Percentiles rank a stretch among this genome's conserved stretches.
phyloP scores from a whole-genome alignment of 2,329 filamentous ascomycete species.

The Coniella lustricola region DNA sequence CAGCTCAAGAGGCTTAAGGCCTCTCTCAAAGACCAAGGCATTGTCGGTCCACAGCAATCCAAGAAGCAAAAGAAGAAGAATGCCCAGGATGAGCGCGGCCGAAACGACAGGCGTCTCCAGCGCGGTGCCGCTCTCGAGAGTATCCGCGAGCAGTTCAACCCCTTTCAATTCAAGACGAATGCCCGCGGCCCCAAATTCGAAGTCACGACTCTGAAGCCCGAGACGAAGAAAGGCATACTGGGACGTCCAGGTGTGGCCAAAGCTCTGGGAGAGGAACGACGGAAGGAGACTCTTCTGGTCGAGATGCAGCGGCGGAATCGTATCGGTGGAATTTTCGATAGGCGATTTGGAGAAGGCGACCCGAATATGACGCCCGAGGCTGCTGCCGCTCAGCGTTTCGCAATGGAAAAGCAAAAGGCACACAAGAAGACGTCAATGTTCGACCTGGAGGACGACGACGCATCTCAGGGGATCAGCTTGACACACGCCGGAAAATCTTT shows the following conservation, averaged over 20 bases:
- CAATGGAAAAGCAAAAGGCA: slow-evolving; percentile 73
- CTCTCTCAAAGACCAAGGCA: slow-evolving; percentile 80
- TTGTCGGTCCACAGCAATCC: slow-evolving; percentile 85
- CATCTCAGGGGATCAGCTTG: slow-evolving; percentile 51
- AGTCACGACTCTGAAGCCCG: slow-evolving; percentile 61
- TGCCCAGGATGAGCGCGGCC: slow-evolving; percentile 57
- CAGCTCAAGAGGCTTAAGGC: slow-evolving; percentile 94
- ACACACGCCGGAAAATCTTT: slow-evolving; percentile 80
- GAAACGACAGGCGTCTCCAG: slow-evolving; percentile 66
- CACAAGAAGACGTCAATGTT: slow-evolving; percentile 77
- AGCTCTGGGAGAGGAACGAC: slow-evolving; percentile 76
- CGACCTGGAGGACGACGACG: slow-evolving; percentile 73
- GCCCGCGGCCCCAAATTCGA: slow-evolving; percentile 77
- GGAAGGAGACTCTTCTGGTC: slow-evolving; percentile 74
- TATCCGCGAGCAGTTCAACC: slow-evolving; percentile 95
- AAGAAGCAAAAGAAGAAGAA: slow-evolving; percentile 86
- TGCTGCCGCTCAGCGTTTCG: slow-evolving; percentile 84
- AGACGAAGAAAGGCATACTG: slow-evolving; percentile 52
- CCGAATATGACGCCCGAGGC: slow-evolving; percentile 90
- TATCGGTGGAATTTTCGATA: slow-evolving; percentile 84
- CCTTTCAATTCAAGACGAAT: slow-evolving; percentile 86
- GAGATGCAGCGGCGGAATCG: slow-evolving; percentile 88
- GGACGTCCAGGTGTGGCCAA: slow-evolving; percentile 79
- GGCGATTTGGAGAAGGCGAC: slow-evolving; percentile 93
- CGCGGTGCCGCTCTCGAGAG: slow-evolving; percentile 70